Percentiles rank a stretch among this genome's conserved stretches.
Conservation (phyloP, 2,329 filamentous ascomycete species). For the Corniculantispora saksenae region DNA sequence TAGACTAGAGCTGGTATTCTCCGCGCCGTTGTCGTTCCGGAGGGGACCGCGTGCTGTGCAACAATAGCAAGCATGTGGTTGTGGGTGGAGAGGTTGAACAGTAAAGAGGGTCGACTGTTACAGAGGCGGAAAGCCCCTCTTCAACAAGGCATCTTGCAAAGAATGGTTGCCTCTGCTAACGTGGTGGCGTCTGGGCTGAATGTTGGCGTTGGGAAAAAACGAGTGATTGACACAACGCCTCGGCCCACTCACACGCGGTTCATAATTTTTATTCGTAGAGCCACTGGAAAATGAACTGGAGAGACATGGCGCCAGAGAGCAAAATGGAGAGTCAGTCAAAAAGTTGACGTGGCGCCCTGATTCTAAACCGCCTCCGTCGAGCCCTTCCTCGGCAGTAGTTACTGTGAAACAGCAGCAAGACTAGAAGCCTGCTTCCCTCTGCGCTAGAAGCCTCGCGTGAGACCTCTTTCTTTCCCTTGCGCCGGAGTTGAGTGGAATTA, state of each 20-base stretch:
- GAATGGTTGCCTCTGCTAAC: not conserved
- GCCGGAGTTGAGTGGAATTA: not conserved
- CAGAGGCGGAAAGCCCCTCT: not conserved
- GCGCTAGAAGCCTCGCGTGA: not conserved
- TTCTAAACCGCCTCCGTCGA: not conserved
- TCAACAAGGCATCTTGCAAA: not conserved
- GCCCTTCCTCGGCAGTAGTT: not conserved
- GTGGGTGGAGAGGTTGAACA: not conserved
- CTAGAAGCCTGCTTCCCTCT: not conserved
- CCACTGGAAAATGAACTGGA: not conserved
- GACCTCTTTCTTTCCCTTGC: not conserved
- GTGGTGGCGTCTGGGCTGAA: slow-evolving; percentile 4
- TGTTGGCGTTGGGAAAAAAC: not conserved
- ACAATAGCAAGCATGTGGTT: not conserved
- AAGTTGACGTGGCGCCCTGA: not conserved
- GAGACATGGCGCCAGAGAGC: not conserved
- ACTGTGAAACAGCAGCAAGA: not conserved
- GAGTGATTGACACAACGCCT: not conserved
- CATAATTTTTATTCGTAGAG: not conserved
- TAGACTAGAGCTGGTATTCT: not conserved
- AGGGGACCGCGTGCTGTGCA: not conserved
- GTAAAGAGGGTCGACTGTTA: not conserved
- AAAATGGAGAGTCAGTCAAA: not conserved
- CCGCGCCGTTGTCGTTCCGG: not conserved
- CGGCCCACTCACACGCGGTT: slow-evolving; percentile 3